A percentile compares a stretch with the other conserved stretches of the same genome.
Conservation (phyloP, 1,139 yeast species). For the Magnusiomyces ingens region DNA sequence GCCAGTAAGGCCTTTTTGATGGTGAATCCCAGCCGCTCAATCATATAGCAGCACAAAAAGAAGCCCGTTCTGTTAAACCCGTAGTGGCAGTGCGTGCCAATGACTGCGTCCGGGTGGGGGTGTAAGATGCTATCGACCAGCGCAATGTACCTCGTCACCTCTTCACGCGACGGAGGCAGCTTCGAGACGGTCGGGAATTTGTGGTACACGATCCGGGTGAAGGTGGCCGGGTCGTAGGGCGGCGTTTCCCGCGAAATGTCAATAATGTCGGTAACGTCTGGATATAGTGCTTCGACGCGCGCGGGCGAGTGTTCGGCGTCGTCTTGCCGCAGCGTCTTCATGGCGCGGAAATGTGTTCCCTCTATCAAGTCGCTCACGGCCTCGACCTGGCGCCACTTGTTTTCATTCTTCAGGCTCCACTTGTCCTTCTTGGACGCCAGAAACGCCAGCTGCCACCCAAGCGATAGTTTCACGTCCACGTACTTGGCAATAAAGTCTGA, state of each 20-base stretch:
- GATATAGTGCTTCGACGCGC: slow-evolving; percentile 44
- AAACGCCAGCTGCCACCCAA: slow-evolving; percentile 57
- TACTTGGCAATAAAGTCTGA: slow-evolving; percentile 48
- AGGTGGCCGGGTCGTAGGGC: slow-evolving; percentile 59
- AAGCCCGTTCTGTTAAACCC: slow-evolving; percentile 79
- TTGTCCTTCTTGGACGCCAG: slow-evolving; percentile 50
- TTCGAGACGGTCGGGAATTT: slow-evolving; percentile 76
- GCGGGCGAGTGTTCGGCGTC: slow-evolving; percentile 57
- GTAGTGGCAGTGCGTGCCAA: slow-evolving; percentile 75
- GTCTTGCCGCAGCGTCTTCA: slow-evolving; percentile 68
- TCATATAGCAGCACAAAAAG: slow-evolving; percentile 60
- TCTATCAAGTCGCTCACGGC: slow-evolving; percentile 43
- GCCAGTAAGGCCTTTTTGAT: slow-evolving; percentile 60
- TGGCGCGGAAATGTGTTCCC: slow-evolving; percentile 52
- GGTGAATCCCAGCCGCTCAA: slow-evolving; percentile 53
- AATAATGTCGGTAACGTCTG: slow-evolving; percentile 50
- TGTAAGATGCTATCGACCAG: slow-evolving; percentile 46
- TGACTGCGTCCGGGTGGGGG: slow-evolving; percentile 11
- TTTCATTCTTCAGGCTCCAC: slow-evolving; percentile 74
- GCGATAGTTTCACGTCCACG: slow-evolving; percentile 42
- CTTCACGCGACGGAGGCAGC: slow-evolving; percentile 60
- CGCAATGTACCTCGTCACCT: slow-evolving; percentile 51
- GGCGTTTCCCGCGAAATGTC: slow-evolving; percentile 76
- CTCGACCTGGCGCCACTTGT: slow-evolving; percentile 57
- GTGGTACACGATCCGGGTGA: slow-evolving; percentile 48